These are phyloP conservation scores for Elsinoe arachidis DNA, from an alignment of 2,329 filamentous ascomycete genomes.

Conservation along the genomic window DNA sequence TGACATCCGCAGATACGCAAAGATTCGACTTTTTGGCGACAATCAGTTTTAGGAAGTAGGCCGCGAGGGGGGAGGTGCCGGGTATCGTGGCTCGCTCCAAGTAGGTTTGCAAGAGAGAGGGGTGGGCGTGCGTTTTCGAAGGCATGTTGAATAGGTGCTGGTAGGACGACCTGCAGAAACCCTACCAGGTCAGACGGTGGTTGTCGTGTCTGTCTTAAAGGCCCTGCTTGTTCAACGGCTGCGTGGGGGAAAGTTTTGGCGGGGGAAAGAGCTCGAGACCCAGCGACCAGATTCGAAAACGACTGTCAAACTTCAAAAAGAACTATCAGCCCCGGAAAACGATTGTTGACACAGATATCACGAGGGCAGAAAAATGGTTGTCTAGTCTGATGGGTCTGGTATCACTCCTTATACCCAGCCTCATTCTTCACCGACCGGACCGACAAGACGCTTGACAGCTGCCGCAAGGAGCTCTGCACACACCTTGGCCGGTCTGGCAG, in stretches of 20 bases:
- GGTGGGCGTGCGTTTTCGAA: constrained; percentile 23
- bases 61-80: constrained; percentile 36
- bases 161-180: not conserved
- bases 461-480: not conserved
- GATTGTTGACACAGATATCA: too few species aligned
- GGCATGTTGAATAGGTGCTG: constrained; percentile 2
- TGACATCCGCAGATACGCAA: constrained; percentile 50
- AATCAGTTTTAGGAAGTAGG: constrained; percentile 42
- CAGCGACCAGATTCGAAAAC: not conserved
- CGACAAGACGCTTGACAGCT: constrained; percentile 9
- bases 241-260: not conserved
- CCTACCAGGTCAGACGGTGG: not conserved
- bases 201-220: not conserved
- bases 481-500: not conserved
- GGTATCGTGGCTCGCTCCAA: constrained; percentile 36
- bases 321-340: too few species aligned
- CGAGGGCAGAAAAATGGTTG: too few species aligned
- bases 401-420: not conserved
- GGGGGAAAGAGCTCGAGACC: not conserved
- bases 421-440: not conserved
- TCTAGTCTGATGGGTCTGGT: too few species aligned
- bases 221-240: not conserved
- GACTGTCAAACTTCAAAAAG: too few species aligned
- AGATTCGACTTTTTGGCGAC: constrained; percentile 44
- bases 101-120: constrained; percentile 37